Percentiles rank a stretch among this genome's conserved stretches.
Conservation (phyloP, 2,329 filamentous ascomycete species). For the Botryotinia calthae region DNA sequence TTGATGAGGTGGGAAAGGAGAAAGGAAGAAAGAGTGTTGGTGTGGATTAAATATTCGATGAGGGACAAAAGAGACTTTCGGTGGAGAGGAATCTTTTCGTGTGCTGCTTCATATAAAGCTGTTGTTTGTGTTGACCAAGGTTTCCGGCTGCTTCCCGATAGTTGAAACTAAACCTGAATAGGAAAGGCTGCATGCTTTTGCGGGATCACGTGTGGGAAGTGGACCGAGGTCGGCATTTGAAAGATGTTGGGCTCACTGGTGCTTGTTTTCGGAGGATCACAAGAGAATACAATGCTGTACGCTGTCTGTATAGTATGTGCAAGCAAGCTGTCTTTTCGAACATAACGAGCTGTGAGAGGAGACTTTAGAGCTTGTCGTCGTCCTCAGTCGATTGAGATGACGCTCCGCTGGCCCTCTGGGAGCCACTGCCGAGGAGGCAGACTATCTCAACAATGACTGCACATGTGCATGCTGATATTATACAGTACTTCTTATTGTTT, state of each 20-base stretch:
- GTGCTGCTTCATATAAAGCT: not conserved
- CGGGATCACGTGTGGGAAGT: not conserved
- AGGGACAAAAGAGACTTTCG: constrained; percentile 13
- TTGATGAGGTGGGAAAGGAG: constrained; percentile 14
- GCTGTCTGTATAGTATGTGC: too few relatives aligned
- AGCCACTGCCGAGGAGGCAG: not conserved
- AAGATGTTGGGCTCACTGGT: not conserved
- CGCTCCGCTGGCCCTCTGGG: not conserved
- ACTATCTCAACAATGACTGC: not conserved
- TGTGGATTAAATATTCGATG: constrained; percentile 21
- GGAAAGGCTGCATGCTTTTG: not conserved
- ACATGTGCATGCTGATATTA: not conserved
- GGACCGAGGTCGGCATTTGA: constrained; percentile 9
- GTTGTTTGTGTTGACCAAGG: constrained; percentile 10
- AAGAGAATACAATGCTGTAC: too few relatives aligned
- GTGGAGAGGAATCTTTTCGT: constrained; percentile 15
- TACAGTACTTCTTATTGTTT: not conserved
- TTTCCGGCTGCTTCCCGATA: constrained; percentile 6
- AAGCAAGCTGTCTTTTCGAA: not conserved
- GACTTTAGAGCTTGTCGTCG: not conserved
- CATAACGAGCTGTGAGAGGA: not conserved
- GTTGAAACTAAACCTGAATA: not conserved
- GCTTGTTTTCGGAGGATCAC: not conserved
- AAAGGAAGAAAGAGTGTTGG: constrained; percentile 22
- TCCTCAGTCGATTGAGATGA: not conserved